Conservation (phyloP, 2,329 filamentous ascomycete genomes). For the Penicillium sp. region DNA sequence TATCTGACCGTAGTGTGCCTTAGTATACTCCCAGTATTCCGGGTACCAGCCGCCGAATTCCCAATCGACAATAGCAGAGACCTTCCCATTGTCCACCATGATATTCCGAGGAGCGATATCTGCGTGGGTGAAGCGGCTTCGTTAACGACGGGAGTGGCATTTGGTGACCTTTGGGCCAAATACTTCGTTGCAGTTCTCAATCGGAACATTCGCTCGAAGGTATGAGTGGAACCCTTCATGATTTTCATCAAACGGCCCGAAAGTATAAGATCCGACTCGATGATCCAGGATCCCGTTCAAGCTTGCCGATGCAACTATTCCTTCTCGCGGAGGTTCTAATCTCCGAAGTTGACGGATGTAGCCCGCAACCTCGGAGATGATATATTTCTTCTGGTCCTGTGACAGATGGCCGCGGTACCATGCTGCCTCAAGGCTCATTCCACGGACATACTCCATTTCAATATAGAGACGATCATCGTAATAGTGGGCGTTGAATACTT, state of each 20-base stretch:
- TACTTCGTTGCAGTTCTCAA: background rate
- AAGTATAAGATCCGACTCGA: background rate
- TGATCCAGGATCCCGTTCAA: background rate
- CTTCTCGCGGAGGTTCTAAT: background rate
- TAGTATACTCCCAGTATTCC: conserved; percentile 5
- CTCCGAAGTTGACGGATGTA: background rate
- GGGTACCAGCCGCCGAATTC: conserved; percentile 1
- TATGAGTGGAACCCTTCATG: background rate
- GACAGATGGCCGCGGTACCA: background rate
- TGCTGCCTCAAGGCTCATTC: background rate
- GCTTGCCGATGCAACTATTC: background rate
- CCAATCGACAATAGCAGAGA: conserved; percentile 1
- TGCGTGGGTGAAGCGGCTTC: background rate
- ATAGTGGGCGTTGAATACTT: background rate
- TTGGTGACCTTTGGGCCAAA: background rate
- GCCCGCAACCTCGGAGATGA: background rate
- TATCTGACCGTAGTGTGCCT: background rate
- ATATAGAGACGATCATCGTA: background rate
- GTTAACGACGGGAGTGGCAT: background rate
- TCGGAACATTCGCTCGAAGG: background rate
- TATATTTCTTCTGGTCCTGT: background rate
- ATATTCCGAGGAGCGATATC: background rate
- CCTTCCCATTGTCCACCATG: background rate
- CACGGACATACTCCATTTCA: background rate
- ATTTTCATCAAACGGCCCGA: background rate